Base-by-base conservation (phyloP, 2,329 filamentous ascomycete genomes). In the Paracorniculantispora psalliotae region DNA sequence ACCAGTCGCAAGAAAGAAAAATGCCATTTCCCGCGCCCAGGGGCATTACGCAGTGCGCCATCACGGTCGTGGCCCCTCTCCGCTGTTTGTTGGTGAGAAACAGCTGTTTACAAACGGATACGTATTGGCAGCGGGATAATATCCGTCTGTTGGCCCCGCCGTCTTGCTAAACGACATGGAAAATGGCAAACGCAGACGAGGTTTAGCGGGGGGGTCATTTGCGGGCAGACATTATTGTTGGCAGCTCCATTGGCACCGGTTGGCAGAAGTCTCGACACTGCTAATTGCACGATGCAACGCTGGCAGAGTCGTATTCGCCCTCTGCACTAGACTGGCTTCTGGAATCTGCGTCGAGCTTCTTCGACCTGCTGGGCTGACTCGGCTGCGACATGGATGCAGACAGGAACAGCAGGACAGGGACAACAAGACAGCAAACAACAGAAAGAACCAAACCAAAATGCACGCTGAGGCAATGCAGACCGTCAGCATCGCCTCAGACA, bases 401-500 rank as follows among this genome's bases (percentile, higher is more conserved):
- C 50, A 8, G 37, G 19, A 13, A 35, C 23, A n/a, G n/a, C n/a
- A n/a, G n/a, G n/a, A n/a, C n/a, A n/a, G n/a, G n/a, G n/a, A n/a
- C n/a, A n/a, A n/a, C 6, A 15, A 51, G 26, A 39, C 7, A 39
- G 28, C 6, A 17, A 12, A 26, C 5, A 5, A 2, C 6, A 26
- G 28, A 21, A 10, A 30, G 17, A 13, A 12, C 7, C 26, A n/a
- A n/a, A n/a, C 15, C 30, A 33, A 33, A 12, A 33, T 33, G 6
- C 30, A 33, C 30, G 12, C 12, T 6, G 30, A 33, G 7, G 26
- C 39, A 26, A 44, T 46, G 51, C 51, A 25, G n/a, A 12, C 23
- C 37, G 51, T 54, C 26, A 35, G 51, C 39, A 33, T 54, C 51
- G 23, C 44, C 39, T 54, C 35, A 35, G 51, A 54, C 51, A 46